Percentiles rank a stretch among this genome's conserved stretches.
Evolutionary conservation across 768 basidiomycete genomes (phyloP).

Genomic region (Arthromyces matolae): DNA sequence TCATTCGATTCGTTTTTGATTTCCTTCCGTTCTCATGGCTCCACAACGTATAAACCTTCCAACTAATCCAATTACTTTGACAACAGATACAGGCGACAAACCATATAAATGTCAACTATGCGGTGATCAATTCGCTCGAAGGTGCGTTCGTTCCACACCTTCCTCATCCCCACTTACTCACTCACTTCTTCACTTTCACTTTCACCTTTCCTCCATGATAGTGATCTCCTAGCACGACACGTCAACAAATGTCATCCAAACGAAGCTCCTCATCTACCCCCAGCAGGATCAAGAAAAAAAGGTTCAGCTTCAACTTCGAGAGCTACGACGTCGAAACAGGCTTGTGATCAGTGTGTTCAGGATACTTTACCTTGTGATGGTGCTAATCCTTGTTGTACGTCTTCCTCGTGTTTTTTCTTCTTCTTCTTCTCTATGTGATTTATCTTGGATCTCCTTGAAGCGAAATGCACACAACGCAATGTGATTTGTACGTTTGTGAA

Average conservation of each 20-base stretch:
- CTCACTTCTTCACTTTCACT: background rate
- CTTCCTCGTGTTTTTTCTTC: constrained; percentile 2
- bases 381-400: constrained; percentile 72
- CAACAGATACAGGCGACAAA: constrained; percentile 78
- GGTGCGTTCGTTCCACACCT: constrained; percentile 36
- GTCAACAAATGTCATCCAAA: constrained; percentile 85
- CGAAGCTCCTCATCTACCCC: constrained; percentile 52
- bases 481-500: constrained; percentile 77
- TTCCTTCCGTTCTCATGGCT: constrained; percentile 6
- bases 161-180: background rate
- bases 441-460: constrained; percentile 31
- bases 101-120: constrained; percentile 88
- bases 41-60: constrained; percentile 19
- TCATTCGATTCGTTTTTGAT: no score
- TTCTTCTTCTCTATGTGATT: background rate
- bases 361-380: constrained; percentile 75
- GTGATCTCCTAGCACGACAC: constrained; percentile 82
- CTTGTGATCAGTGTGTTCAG: constrained; percentile 82
- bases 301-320: constrained; percentile 64
- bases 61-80: constrained; percentile 7
- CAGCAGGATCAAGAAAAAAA: constrained; percentile 51
- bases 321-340: constrained; percentile 77
- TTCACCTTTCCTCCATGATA: constrained; percentile 25
- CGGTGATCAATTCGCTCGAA: constrained; percentile 87
- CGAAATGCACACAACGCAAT: constrained; percentile 72